A percentile compares a stretch with the other conserved stretches of the same genome.
phyloP scores from a whole-genome alignment of 2,329 filamentous ascomycete species.

The Curvularia hawaiiensis region DNA sequence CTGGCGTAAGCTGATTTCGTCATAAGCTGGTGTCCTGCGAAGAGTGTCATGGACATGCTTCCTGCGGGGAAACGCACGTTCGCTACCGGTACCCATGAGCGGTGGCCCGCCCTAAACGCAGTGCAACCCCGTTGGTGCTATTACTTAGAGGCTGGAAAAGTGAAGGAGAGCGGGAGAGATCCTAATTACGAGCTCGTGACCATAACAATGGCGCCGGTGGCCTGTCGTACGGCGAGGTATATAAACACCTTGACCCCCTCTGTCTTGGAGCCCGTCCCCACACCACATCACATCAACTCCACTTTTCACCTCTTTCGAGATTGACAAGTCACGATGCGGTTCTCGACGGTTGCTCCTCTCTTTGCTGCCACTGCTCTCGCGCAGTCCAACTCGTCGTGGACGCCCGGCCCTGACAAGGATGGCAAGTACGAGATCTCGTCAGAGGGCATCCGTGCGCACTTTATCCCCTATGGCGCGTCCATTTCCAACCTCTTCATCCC shows the following conservation, averaged over 20 bases:
- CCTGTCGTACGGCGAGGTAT: constrained; percentile 16
- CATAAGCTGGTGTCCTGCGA: constrained; percentile 34
- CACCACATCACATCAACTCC: constrained; percentile 23
- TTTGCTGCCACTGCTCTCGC: constrained; percentile 35
- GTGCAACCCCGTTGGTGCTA: constrained; percentile 17
- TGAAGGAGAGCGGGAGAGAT: constrained; percentile 16
- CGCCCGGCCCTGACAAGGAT: constrained; percentile 44
- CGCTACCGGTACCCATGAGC: constrained; percentile 11
- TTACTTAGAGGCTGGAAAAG: constrained; percentile 20
- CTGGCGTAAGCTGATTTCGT: constrained; percentile 18
- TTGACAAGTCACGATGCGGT: constrained; percentile 36
- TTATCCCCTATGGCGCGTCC: constrained; percentile 76
- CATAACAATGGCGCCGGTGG: constrained; percentile 22
- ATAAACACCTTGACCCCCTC: constrained; percentile 19
- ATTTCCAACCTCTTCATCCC: constrained; percentile 73
- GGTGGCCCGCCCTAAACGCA: constrained; percentile 21
- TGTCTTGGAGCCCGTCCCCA: constrained; percentile 16
- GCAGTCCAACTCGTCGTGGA: constrained; percentile 28
- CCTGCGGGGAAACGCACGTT: constrained; percentile 35
- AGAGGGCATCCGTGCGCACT: constrained; percentile 68
- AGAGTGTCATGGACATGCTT: constrained; percentile 24
- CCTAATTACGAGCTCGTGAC: constrained; percentile 28
- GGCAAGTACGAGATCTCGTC: constrained; percentile 74
- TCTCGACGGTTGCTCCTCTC: constrained; percentile 27
- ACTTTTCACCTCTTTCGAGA: constrained; percentile 20